A percentile compares a stretch with the other conserved stretches of the same genome.
These are phyloP conservation scores for Haplosporangium sp. DNA, from an alignment of 371 early-diverging fungal genomes.

Conservation along the genomic window DNA sequence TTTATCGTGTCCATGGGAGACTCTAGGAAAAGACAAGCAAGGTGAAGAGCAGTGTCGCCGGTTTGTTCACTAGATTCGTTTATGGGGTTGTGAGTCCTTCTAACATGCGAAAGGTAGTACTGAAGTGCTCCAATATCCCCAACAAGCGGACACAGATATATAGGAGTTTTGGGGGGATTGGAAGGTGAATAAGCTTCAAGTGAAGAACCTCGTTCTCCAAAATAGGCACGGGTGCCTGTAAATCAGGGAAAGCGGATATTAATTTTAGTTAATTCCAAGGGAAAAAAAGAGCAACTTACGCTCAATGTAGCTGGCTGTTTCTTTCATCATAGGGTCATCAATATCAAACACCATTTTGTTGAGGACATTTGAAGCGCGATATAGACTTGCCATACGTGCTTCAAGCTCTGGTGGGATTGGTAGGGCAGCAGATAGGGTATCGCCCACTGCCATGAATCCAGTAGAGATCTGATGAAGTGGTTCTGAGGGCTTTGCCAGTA, in stretches of 20 bases:
- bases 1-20: constrained; percentile 50
- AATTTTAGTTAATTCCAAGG: no score
- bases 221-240: constrained; percentile 33
- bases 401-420: constrained; percentile 48
- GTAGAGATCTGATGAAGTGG: constrained; percentile 34
- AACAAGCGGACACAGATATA: constrained; percentile 50
- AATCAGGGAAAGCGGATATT: not conserved
- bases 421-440: constrained; percentile 34
- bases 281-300: constrained; percentile 14
- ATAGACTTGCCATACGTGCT: constrained; percentile 34
- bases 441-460: constrained; percentile 41
- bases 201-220: constrained; percentile 17
- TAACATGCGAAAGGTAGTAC: constrained; percentile 30
- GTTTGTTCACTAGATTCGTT: constrained; percentile 50
- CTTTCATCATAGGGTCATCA: constrained; percentile 39
- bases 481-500: constrained; percentile 43
- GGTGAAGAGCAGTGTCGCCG: constrained; percentile 50
- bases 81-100: constrained; percentile 35
- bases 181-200: constrained; percentile 28
- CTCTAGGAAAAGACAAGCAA: constrained; percentile 50
- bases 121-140: constrained; percentile 40
- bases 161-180: constrained; percentile 47
- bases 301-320: constrained; percentile 38
- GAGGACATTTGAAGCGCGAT: constrained; percentile 37
- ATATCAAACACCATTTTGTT: constrained; percentile 54